Conservation (phyloP, 2,329 filamentous ascomycete genomes). For the Arthrobotrys conoides region DNA sequence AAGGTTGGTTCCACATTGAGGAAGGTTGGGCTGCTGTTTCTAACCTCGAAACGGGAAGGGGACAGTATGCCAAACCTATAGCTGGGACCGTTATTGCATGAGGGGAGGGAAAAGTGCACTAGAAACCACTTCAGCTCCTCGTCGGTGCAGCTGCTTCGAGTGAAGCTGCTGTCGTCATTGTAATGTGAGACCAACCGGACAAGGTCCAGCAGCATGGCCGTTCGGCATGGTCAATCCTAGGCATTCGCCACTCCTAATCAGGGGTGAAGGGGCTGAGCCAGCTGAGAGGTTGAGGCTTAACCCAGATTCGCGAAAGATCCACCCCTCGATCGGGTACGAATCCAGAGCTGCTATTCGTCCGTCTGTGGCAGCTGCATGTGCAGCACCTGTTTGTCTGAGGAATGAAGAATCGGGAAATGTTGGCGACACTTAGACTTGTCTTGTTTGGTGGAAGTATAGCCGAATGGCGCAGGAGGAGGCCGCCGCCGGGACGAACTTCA, state of each 20-base stretch:
- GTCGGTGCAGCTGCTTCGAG: slow-evolving; percentile 25
- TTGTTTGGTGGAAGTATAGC: slow-evolving; percentile 51
- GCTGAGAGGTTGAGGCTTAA: slow-evolving; percentile 60
- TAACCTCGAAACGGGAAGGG: slow-evolving; percentile 37
- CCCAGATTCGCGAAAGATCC: slow-evolving; percentile 53
- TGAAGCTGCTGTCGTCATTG: slow-evolving; percentile 51
- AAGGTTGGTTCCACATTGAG: slow-evolving; percentile 37
- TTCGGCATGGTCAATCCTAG: slow-evolving; percentile 23
- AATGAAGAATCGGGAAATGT: slow-evolving; percentile 57
- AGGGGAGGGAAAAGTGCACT: slow-evolving; percentile 44
- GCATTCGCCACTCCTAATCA: slow-evolving; percentile 53
- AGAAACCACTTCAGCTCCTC: slow-evolving; percentile 53
- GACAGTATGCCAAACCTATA: slow-evolving; percentile 53
- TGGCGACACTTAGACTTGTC: slow-evolving; percentile 41
- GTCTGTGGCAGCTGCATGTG: slow-evolving; percentile 44
- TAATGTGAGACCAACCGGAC: slow-evolving; percentile 45
- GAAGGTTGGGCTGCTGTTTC: slow-evolving; percentile 11
- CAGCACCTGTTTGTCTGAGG: slow-evolving; percentile 28
- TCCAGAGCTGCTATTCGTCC: slow-evolving; percentile 44
- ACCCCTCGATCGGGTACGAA: slow-evolving; percentile 44
- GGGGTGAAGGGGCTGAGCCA: slow-evolving; percentile 55
- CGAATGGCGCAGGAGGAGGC: slow-evolving; percentile 38
- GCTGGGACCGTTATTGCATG: slow-evolving; percentile 60
- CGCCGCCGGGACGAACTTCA: slow-evolving; percentile 8
- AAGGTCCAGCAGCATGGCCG: slow-evolving; percentile 27